Conservation (phyloP, 78 protist genomes). For the Guillardia theta region DNA sequence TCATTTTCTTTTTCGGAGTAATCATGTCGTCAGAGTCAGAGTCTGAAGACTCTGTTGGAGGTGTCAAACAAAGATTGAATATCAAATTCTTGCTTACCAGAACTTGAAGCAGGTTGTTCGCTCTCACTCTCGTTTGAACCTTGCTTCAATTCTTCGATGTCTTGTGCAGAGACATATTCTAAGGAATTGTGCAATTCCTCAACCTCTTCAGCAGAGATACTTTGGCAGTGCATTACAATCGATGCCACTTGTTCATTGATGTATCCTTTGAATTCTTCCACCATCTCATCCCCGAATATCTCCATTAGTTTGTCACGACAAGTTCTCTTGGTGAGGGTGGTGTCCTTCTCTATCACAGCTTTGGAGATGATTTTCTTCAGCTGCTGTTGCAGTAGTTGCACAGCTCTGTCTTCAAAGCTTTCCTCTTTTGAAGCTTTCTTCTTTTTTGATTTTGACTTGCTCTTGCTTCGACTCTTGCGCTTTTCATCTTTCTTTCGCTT, state of each 20-base stretch:
- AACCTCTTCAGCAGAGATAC: not conserved
- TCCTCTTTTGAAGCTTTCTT: too few species aligned
- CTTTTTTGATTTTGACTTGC: too few species aligned
- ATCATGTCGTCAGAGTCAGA: not conserved
- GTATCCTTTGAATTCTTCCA: not conserved
- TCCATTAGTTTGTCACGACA: not conserved
- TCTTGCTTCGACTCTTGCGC: too few species aligned
- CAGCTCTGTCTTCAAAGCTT: too few species aligned
- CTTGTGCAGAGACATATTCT: not conserved
- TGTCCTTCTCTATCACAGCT: not conserved
- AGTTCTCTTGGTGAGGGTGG: not conserved
- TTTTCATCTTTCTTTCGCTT: too few species aligned
- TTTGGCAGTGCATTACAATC: not conserved
- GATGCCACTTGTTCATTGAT: not conserved
- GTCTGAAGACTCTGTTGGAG: too few species aligned
- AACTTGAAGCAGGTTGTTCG: too few species aligned
- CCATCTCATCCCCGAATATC: not conserved
- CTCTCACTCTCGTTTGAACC: not conserved
- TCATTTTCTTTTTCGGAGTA: not conserved
- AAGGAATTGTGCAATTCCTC: not conserved
- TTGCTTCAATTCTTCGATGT: not conserved
- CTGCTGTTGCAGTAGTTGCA: not conserved
- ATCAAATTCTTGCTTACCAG: too few species aligned
- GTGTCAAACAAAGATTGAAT: too few species aligned
- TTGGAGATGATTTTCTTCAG: not conserved